Conservation (phyloP, 1,139 yeast species). For the Suhomyces bokatorum region DNA sequence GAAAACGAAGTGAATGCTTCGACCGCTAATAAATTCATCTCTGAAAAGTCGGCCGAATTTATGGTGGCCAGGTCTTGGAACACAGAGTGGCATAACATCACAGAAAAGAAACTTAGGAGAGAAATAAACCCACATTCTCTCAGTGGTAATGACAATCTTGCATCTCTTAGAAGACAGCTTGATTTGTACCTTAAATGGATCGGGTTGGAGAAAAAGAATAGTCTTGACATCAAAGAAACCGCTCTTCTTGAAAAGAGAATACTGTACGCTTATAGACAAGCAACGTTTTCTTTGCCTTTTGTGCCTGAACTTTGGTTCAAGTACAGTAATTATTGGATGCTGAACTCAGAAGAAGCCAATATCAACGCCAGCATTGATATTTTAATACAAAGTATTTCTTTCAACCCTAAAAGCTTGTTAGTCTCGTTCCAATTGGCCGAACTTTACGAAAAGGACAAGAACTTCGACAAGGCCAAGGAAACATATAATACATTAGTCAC, state of each 20-base stretch:
- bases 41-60: conserved; percentile 82
- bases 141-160: conserved; percentile 21
- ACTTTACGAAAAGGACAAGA: conserved; percentile 59
- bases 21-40: conserved; percentile 82
- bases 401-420: conserved; percentile 73
- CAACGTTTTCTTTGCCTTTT: conserved; percentile 66
- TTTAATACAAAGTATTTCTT: conserved; percentile 54
- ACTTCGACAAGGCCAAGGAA: conserved; percentile 52
- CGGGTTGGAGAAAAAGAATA: conserved; percentile 74
- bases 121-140: conserved; percentile 38
- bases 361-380: conserved; percentile 38
- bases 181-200: conserved; percentile 74
- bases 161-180: conserved; percentile 42
- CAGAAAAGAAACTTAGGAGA: conserved; percentile 42
- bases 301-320: conserved; percentile 88
- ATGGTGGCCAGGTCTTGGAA: conserved; percentile 85
- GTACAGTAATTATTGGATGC: conserved; percentile 39
- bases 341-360: conserved; percentile 37
- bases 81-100: conserved; percentile 65
- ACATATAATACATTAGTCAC: conserved; percentile 53
- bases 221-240: conserved; percentile 56
- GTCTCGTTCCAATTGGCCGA: conserved; percentile 72
- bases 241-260: conserved; percentile 56
- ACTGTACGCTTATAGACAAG: conserved; percentile 73
- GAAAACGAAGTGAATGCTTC: conserved; percentile 74